These are phyloP conservation scores for Pulveroboletus frians DNA, from an alignment of 768 basidiomycete species.

Conservation along the genomic window DNA sequence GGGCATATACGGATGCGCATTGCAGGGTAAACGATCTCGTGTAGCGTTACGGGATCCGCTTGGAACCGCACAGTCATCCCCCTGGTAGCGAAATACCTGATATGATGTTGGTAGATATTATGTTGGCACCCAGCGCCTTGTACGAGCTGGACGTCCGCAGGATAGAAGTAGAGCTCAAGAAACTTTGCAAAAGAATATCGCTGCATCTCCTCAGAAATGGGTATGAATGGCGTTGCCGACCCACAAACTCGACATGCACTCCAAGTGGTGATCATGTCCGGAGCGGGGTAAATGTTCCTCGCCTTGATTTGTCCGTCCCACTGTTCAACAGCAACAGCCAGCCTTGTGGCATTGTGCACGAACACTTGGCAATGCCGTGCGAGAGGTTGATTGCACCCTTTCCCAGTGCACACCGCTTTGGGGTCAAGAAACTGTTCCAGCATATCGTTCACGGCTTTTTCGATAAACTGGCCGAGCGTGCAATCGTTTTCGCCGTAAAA, in stretches of 20 bases:
- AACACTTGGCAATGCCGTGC: constrained; percentile 86
- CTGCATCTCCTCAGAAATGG: constrained; percentile 87
- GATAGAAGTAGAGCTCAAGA: constrained; percentile 94
- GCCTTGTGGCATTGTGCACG: constrained; percentile 79
- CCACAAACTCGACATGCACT: constrained; percentile 78
- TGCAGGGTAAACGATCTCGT: constrained; percentile 87
- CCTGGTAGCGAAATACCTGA: constrained; percentile 81
- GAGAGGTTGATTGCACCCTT: constrained; percentile 77
- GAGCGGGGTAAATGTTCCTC: constrained; percentile 49
- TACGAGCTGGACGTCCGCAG: constrained; percentile 77
- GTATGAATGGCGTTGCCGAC: constrained; percentile 81
- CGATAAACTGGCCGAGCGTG: constrained; percentile 91
- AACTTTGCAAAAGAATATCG: constrained; percentile 95
- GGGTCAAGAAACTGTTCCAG: constrained; percentile 66
- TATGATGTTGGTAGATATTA: constrained; percentile 90
- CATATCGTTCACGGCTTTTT: constrained; percentile 66
- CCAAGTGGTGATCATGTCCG: constrained; percentile 86
- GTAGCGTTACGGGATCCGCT: constrained; percentile 73
- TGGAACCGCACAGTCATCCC: constrained; percentile 88
- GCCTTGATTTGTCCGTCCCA: constrained; percentile 77
- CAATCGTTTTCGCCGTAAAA: constrained; percentile 93
- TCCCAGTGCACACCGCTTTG: constrained; percentile 74
- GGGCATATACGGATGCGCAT: constrained; percentile 81
- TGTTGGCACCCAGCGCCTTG: constrained; percentile 88
- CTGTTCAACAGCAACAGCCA: constrained; percentile 84